Base-by-base conservation (phyloP, 257 asterid species). In the Solanum sitiens region DNA sequence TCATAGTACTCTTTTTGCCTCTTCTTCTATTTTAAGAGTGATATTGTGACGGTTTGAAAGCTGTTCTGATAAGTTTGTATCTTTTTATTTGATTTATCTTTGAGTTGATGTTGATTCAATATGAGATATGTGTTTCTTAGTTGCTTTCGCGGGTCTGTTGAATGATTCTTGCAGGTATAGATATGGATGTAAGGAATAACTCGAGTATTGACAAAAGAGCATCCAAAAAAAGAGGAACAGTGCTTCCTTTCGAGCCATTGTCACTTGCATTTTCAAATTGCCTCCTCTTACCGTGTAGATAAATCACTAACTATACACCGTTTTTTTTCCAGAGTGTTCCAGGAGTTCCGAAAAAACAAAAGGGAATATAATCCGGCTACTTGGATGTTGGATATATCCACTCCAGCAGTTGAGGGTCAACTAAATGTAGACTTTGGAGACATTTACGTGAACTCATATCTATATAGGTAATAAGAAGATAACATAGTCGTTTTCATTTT, bases 231-330 rank as follows among this genome's bases (percentile, higher is more conserved):
- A 94, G 83, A 87, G 99, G 99, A 87, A 97, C 95, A 98, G 96
- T 95, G 91, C 97, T 97, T 80, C 99, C 99, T 0, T 97, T 97
- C 93, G 95, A 95, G 87, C 98, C 98, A 0, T 63, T 95, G 88
- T 95, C 99, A 2, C 94, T 97, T 75, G 98, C 95, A 30, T 97
- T 76, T 75, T 27, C n/a, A 23, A 27, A 18, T 47, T 16, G 87
- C 11, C 18, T 0, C 10, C 1, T 2, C 2, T 10, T 11, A 30
- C 39, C 4, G 67, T 80, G 30, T 47, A 27, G 27, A 27, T 50
- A 80, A 47, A 50, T 47, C 39, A 15, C 11, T 32, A 27, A 80
- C 30, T 47, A 80, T 27, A 79, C 32, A 27, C 2, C 8, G 1
- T 2, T 8, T 47, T 86, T 76, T 75, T 32, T n/a, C n/a, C 90